Evolutionary conservation across 345 rosid species (phyloP), one percentile per base, ranked within the genome.

Genomic region (Salix caprea): DNA sequence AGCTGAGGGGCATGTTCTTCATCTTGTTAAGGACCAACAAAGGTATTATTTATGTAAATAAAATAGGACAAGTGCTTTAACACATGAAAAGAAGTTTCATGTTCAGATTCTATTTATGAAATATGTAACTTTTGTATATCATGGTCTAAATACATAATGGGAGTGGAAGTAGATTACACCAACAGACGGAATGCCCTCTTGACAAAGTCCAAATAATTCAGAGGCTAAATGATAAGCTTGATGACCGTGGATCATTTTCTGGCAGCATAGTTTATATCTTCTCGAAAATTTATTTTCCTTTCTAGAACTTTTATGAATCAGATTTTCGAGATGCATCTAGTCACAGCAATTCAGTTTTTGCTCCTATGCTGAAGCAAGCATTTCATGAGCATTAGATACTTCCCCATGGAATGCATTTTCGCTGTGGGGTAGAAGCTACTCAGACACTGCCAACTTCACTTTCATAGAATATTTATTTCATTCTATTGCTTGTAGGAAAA

Each of bases 21-120:
- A 90, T 73, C 84, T 96, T 74, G 94, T 86, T 0, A 84, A 80
- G 82, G 98, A 91, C 62, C 98, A 93, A 85, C 94, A 93, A 67
- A 90, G 96, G 98, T 91, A 88, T 40, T 70, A 28, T 23, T 72
- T 46, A 4, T 15, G 34, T 7, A 5, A 65, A 24, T n/a, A 14
- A 28, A 24, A 28, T 24, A 30, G 39, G 68, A 65, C 68, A 65
- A 65, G 39, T 65, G 15, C 36, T 30, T 13, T 4, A 26, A 30
- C 9, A 62, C 30, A 28, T 18, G 23, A n/a, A 50, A 18, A 68
- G 56, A 46, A 44, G 37, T 16, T 69, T 69, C 32, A n/a, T 68
- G 14, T 14, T 8, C 21, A 24, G 37, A 21, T 7, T 23, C 11
- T 15, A 6, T 11, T 24, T 68, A 10, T 11, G 46, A 46, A 13